phyloP scores from a whole-genome alignment of 2,329 filamentous ascomycete genomes.

The Rutstroemia sydowiana region DNA sequence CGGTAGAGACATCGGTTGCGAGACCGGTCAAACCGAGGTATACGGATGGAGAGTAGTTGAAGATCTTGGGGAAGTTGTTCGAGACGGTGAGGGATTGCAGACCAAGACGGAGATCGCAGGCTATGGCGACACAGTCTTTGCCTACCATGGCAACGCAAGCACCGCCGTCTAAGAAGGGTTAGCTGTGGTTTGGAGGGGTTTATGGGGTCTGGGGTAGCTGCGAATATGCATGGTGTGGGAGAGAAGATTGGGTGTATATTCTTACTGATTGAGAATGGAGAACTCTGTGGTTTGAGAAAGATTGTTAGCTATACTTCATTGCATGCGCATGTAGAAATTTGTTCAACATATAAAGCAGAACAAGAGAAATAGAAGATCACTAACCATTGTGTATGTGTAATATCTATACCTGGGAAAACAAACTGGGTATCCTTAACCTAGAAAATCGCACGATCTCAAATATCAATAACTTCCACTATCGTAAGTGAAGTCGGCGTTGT shows the following conservation, averaged over 20 bases:
- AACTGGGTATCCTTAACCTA: neutral
- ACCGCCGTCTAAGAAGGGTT: slow-evolving; percentile 57
- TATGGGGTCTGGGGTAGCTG: slow-evolving; percentile 8
- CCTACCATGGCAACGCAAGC: slow-evolving; percentile 98
- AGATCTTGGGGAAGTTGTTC: slow-evolving; percentile 99
- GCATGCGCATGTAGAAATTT: no score
- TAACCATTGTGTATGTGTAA: slow-evolving; percentile 25
- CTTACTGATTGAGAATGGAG: slow-evolving; percentile 90
- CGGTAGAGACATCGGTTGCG: slow-evolving; percentile 89
- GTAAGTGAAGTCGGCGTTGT: neutral
- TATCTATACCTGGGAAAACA: no score
- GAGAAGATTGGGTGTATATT: slow-evolving; percentile 9
- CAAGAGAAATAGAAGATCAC: slow-evolving; percentile 2
- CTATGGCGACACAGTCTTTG: slow-evolving; percentile 99
- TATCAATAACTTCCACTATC: neutral
- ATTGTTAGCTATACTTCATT: slow-evolving; percentile 33
- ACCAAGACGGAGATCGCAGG: slow-evolving; percentile 95
- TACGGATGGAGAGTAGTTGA: slow-evolving; percentile 81
- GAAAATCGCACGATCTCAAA: neutral
- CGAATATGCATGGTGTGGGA: slow-evolving; percentile 2
- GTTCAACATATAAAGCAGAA: neutral
- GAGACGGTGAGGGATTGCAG: slow-evolving; percentile 94
- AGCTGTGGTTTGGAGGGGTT: neutral
- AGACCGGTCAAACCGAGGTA: slow-evolving; percentile 95
- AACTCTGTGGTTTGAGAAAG: slow-evolving; percentile 51